Evolutionary conservation across 1,284 basidiomycete species (phyloP), one percentile per base, ranked within the genome.

Genomic region (Anthracocystis panici-leucophaei): DNA sequence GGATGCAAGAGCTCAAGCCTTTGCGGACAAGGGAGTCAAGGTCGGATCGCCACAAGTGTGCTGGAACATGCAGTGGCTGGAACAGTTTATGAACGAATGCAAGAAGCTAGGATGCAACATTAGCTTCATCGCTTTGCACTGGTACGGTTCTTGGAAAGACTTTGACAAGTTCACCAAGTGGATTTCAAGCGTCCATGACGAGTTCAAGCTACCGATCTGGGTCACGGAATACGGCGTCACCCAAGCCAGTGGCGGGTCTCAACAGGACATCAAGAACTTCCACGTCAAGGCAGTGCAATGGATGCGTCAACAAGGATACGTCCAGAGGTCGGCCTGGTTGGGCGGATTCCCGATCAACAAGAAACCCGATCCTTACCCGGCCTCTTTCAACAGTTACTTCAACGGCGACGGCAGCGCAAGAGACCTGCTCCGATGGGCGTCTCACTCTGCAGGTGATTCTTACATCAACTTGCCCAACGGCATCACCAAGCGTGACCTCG

Each of bases 171-270:
- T 84, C 29, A 79, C 73, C 40, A 57, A 57, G 10, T 84, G 75
- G 76, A 62, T 83, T 45, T 35, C 59, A 38, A 61, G 54, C 20
- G 75, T 82, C 8, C 68, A 81, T 65, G 49, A 77, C 3, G 64
- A 51, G 14, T 81, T 62, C 57, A 46, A 52, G 2, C 35, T 75
- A 23, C 66, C 65, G 4, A 68, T 84, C 49, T 84, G 83, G 83
- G 21, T 84, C 20, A 82, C 82, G n/a, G 83, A 84, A 75, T 82
- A 76, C 63, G 83, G 83, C 56, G 49, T 80, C 46, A 84, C 82
- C 6, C 38, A 58, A 20, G 65, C 64, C 2, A 73, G 68, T 18
- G 59, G 70, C 41, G 74, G 77, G 0, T 52, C 51, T 3, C 65
- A 78, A 49, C 23, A 45, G 18, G 50, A 83, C 11, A 74, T 83